phyloP scores from a whole-genome alignment of 208 protist species.

The Trypanosoma melophagium region DNA sequence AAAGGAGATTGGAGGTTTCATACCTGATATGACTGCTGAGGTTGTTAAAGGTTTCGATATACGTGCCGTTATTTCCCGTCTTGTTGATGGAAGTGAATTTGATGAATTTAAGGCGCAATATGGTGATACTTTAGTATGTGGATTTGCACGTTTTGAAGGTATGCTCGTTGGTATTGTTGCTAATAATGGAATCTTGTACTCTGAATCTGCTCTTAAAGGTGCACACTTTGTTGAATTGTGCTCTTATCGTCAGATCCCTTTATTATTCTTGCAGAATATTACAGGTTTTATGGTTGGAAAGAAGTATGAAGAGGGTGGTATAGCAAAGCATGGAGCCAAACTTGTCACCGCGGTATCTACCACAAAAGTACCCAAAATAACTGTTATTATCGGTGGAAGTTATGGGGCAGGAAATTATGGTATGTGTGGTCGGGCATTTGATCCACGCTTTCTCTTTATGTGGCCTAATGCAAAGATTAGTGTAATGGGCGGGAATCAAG shows the following conservation, averaged over 20 bases:
- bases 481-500: constrained; percentile 97
- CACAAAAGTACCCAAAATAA: constrained; percentile 95
- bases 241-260: constrained; percentile 91
- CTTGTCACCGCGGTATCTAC: constrained; percentile 94
- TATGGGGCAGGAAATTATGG: constrained; percentile 98
- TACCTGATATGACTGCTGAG: constrained; percentile 82
- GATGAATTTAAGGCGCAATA: constrained; percentile 95
- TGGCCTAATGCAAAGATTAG: constrained; percentile 96
- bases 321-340: constrained; percentile 97
- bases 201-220: constrained; percentile 87
- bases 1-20: constrained; percentile 87
- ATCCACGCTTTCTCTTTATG: constrained; percentile 94
- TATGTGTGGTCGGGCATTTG: constrained; percentile 95
- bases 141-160: constrained; percentile 93
- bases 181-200: constrained; percentile 96
- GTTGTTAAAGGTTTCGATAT: constrained; percentile 90
- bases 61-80: constrained; percentile 84
- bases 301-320: constrained; percentile 92
- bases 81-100: constrained; percentile 94
- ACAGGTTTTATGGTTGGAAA: constrained; percentile 93
- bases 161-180: constrained; percentile 95
- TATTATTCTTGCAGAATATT: constrained; percentile 98
- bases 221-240: constrained; percentile 97
- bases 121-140: constrained; percentile 91
- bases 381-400: constrained; percentile 93